These are phyloP conservation scores for Eleusine coracana DNA, from an alignment of 176 grass and related monocot genomes.

Conservation along the genomic window DNA sequence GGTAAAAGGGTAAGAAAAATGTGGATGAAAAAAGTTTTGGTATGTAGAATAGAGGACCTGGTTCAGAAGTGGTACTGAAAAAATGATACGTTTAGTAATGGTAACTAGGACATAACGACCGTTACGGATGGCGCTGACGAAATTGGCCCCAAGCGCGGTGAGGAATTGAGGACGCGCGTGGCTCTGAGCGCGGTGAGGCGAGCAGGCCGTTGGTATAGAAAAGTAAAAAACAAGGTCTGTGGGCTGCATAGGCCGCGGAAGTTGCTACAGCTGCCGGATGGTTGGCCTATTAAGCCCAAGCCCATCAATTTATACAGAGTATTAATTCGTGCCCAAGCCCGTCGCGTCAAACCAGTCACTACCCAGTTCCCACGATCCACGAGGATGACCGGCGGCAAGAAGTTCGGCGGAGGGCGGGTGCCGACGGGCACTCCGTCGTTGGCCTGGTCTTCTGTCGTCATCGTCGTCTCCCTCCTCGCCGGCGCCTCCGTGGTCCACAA, in stretches of 20 bases:
- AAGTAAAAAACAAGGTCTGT: not conserved
- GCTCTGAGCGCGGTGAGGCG: not conserved
- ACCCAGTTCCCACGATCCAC: not conserved
- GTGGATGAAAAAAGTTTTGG: no score
- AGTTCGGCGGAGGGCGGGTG: not conserved
- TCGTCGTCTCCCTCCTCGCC: constrained; percentile 2
- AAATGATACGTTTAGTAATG: no score
- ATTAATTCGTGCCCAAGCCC: not conserved
- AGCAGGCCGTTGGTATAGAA: not conserved
- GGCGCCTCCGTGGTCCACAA: not conserved
- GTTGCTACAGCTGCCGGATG: not conserved
- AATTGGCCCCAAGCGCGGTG: no score
- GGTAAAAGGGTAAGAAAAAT: no score
- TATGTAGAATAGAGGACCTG: no score
- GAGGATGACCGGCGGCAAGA: constrained; percentile 2
- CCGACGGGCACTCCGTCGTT: not conserved
- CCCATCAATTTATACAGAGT: not conserved
- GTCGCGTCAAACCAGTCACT: not conserved
- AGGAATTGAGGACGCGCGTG: no score
- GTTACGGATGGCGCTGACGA: no score
- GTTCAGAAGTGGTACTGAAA: no score
- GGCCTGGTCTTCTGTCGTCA: constrained; percentile 2
- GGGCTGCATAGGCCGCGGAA: not conserved
- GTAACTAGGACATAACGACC: no score
- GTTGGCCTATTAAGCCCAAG: not conserved